A percentile compares a stretch with the other conserved stretches of the same genome.
phyloP scores from a whole-genome alignment of 139 green algal genomes.

The Chlorella ohadii region DNA sequence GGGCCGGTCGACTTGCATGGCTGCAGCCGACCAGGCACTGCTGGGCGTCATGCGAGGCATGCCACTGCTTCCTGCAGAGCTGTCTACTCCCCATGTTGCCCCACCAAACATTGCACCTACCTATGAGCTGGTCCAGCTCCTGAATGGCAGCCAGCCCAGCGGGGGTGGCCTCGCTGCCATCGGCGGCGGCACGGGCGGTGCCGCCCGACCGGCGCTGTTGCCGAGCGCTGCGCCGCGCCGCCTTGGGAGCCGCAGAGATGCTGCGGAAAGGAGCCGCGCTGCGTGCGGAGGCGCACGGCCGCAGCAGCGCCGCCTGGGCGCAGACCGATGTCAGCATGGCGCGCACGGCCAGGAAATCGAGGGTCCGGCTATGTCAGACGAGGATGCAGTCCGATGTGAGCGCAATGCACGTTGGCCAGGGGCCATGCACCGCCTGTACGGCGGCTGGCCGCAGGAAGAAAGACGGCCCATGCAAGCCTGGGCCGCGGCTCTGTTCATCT shows the following conservation, averaged over 20 bases:
- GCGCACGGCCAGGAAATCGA: too few species aligned
- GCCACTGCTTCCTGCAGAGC: too few species aligned
- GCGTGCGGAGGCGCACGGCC: not conserved
- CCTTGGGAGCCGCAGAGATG: not conserved
- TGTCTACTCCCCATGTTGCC: too few species aligned
- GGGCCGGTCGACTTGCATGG: too few species aligned
- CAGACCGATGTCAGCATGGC: not conserved
- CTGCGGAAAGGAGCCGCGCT: not conserved
- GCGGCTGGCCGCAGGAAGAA: too few species aligned
- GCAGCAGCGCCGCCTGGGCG: not conserved
- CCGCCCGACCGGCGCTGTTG: not conserved
- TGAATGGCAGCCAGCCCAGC: conserved; percentile 6
- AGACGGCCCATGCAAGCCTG: too few species aligned
- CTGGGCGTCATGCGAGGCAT: too few species aligned
- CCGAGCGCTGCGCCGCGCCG: not conserved
- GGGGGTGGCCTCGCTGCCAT: conserved; percentile 9
- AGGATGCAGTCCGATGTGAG: too few species aligned
- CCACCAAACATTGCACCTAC: too few species aligned
- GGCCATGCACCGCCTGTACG: not conserved
- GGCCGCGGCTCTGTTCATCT: too few species aligned
- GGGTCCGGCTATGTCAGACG: too few species aligned
- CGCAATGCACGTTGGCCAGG: not conserved
- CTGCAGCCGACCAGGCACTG: too few species aligned
- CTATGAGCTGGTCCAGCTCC: conserved; percentile 81
- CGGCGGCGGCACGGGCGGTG: not conserved